A percentile compares a stretch with the other conserved stretches of the same genome.
Conservation (phyloP, 2,329 filamentous ascomycete genomes). For the Calcarisporium arbuscula region DNA sequence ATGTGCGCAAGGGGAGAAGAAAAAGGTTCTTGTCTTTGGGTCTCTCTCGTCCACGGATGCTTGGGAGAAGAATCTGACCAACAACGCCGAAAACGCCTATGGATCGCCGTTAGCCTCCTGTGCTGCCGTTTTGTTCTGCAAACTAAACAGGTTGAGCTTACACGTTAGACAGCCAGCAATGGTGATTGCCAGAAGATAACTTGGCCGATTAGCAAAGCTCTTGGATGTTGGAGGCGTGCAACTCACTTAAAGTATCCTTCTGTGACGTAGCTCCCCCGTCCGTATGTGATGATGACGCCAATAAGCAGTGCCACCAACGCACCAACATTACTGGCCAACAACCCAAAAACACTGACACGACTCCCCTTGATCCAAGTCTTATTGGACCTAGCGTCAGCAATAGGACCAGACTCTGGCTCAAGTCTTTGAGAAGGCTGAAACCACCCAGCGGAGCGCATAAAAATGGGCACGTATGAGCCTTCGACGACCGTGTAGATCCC, state of each 20-base stretch:
- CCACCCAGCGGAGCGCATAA: slow-evolving; percentile 14
- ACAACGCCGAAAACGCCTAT: slow-evolving; percentile 9
- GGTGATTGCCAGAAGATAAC: slow-evolving; percentile 13
- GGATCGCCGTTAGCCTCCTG: too few relatives aligned
- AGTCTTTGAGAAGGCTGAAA: slow-evolving; percentile 3
- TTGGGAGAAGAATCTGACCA: slow-evolving; percentile 13
- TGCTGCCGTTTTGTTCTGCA: too few relatives aligned
- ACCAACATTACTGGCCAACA: slow-evolving; percentile 12
- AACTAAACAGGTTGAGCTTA: slow-evolving; percentile 4
- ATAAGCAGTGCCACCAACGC: slow-evolving; percentile 13
- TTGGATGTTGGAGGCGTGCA: neutral
- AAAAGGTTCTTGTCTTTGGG: slow-evolving; percentile 10
- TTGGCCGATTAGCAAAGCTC: neutral
- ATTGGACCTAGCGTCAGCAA: neutral
- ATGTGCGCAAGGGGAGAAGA: slow-evolving; percentile 12
- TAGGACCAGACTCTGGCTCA: neutral
- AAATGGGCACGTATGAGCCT: slow-evolving; percentile 14
- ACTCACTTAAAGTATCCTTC: slow-evolving; percentile 14
- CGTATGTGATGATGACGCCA: slow-evolving; percentile 14
- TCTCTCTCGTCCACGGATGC: slow-evolving; percentile 8
- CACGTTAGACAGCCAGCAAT: slow-evolving; percentile 13
- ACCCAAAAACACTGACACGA: slow-evolving; percentile 12
- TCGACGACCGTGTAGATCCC: slow-evolving; percentile 13
- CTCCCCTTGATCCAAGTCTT: slow-evolving; percentile 12
- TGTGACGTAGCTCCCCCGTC: slow-evolving; percentile 10